A percentile compares a stretch with the other conserved stretches of the same genome.
Evolutionary conservation across 495 filamentous ascomycete species (phyloP).

Genomic region (Lindgomyces ingoldianus): DNA sequence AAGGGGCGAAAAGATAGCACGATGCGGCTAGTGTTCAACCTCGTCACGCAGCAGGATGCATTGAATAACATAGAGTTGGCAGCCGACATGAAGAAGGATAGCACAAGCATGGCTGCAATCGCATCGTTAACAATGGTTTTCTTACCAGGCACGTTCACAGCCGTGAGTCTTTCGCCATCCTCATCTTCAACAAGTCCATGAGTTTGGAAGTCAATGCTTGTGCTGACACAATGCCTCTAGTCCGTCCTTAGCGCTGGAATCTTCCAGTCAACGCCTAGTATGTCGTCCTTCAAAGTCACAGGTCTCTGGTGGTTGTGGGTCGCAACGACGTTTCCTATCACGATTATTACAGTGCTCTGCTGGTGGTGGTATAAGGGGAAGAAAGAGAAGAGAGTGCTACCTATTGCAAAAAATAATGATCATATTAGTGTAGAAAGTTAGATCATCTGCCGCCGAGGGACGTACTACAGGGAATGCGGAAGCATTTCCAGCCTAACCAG

Average conservation of each 20-base stretch:
- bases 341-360: background rate
- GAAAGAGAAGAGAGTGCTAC: no score
- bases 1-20: constrained; percentile 33
- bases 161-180: background rate
- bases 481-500: no score
- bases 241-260: background rate
- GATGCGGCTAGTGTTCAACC: constrained; percentile 36
- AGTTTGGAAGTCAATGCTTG: no score
- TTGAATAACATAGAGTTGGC: constrained; percentile 32
- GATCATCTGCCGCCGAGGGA: no score
- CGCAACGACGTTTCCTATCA: background rate
- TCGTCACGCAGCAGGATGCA: constrained; percentile 37
- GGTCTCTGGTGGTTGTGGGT: constrained; percentile 1
- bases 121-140: constrained; percentile 38
- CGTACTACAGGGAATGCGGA: no score
- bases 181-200: no score
- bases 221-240: background rate
- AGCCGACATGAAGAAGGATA: constrained; percentile 18
- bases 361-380: background rate
- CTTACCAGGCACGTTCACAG: constrained; percentile 21
- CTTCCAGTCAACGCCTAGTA: background rate
- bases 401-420: no score
- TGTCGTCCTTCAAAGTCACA: background rate
- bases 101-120: constrained; percentile 35
- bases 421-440: no score